These are phyloP conservation scores for Termitomyces sp. DNA, from an alignment of 768 basidiomycete species.

Conservation along the genomic window DNA sequence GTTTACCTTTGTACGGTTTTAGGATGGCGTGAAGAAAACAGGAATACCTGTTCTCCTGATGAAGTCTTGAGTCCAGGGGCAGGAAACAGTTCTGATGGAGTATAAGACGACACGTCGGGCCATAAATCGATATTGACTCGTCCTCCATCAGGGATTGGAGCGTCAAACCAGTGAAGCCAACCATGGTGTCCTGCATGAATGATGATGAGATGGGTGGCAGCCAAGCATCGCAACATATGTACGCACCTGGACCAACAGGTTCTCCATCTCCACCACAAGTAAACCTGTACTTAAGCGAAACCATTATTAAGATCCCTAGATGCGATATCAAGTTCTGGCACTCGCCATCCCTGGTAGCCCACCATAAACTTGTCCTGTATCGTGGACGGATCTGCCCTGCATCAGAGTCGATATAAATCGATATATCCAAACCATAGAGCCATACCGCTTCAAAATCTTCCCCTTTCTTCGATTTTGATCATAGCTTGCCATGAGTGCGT, in stretches of 20 bases:
- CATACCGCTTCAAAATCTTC: conserved; percentile 38
- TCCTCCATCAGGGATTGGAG: conserved; percentile 65
- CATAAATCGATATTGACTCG: conserved; percentile 71
- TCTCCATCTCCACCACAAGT: conserved; percentile 65
- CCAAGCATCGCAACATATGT: neutral
- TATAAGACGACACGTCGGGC: conserved; percentile 73
- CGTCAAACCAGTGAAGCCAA: conserved; percentile 81
- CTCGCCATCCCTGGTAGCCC: conserved; percentile 85
- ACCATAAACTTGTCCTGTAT: conserved; percentile 83
- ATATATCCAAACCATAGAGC: neutral
- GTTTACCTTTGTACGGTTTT: conserved; percentile 61
- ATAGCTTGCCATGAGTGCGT: conserved; percentile 20
- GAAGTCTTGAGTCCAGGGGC: conserved; percentile 59
- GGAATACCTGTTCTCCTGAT: conserved; percentile 52
- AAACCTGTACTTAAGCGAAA: conserved; percentile 42
- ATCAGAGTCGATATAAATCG: conserved; percentile 1
- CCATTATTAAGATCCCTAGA: neutral
- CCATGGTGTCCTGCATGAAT: conserved; percentile 58
- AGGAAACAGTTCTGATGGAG: conserved; percentile 62
- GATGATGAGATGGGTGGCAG: neutral
- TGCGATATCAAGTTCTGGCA: neutral
- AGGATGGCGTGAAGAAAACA: conserved; percentile 76
- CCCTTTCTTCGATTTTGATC: conserved; percentile 18
- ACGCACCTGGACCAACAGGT: conserved; percentile 54
- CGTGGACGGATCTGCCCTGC: conserved; percentile 64